A percentile compares a stretch with the other conserved stretches of the same genome.
Conservation (phyloP, 345 rosid species). For the Brassica carinata region DNA sequence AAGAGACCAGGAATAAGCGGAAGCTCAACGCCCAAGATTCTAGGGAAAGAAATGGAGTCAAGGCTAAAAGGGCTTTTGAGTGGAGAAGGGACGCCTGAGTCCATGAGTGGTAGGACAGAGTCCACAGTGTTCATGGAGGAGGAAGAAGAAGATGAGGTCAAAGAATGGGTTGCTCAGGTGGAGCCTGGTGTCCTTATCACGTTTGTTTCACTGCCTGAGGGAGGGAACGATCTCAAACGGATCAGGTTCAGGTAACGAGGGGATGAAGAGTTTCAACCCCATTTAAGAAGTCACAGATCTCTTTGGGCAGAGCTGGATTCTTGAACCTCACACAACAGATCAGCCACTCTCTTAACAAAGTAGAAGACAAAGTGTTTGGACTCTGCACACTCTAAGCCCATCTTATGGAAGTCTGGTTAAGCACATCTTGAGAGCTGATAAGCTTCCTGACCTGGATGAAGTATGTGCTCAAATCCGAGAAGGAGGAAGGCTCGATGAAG, state of each 20-base stretch:
- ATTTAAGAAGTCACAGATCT: too few species aligned
- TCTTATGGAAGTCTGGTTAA: too few species aligned
- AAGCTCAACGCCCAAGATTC: constrained; percentile 62
- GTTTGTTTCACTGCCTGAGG: constrained; percentile 78
- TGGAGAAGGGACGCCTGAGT: constrained; percentile 91
- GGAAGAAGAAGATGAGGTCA: constrained; percentile 69
- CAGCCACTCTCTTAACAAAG: too few species aligned
- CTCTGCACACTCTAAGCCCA: too few species aligned
- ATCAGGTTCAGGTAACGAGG: constrained; percentile 90
- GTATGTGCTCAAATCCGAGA: too few species aligned
- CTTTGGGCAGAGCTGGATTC: too few species aligned
- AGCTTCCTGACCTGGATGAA: too few species aligned
- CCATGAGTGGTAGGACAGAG: constrained; percentile 78
- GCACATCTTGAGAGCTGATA: too few species aligned
- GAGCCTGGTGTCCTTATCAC: constrained; percentile 98
- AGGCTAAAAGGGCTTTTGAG: constrained; percentile 80
- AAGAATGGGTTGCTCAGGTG: constrained; percentile 98
- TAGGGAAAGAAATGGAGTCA: constrained; percentile 86
- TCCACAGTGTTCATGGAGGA: constrained; percentile 80
- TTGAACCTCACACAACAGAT: too few species aligned
- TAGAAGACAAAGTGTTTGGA: too few species aligned
- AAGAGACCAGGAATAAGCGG: constrained; percentile 52
- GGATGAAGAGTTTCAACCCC: too few species aligned
- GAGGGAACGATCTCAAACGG: constrained; percentile 92
- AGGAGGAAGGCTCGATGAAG: too few species aligned